Percentiles rank a stretch among this genome's conserved stretches.
Conservation (phyloP, 495 filamentous ascomycete genomes). For the Articulospora tetracladia region DNA sequence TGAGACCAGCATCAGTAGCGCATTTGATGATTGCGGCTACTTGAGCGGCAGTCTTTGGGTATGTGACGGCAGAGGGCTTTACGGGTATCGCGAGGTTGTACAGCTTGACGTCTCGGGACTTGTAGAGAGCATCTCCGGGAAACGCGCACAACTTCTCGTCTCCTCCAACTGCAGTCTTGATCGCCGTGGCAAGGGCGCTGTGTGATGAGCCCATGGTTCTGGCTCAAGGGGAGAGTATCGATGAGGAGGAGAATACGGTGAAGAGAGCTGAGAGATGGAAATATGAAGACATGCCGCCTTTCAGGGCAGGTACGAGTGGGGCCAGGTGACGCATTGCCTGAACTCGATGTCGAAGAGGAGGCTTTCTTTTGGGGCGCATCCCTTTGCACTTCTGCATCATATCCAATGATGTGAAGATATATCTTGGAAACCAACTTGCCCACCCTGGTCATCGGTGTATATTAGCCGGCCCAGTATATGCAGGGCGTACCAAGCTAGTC, state of each 20-base stretch:
- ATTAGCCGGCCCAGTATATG: neutral
- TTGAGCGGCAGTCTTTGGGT: conserved; percentile 53
- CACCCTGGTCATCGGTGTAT: neutral
- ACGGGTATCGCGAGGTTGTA: conserved; percentile 64
- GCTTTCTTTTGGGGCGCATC: neutral
- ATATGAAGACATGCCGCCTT: neutral
- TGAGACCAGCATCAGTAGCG: conserved; percentile 45
- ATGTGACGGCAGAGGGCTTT: conserved; percentile 56
- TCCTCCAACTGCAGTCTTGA: conserved; percentile 1
- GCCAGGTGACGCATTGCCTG: neutral
- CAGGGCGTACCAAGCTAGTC: neutral
- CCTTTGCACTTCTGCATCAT: neutral
- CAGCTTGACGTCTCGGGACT: conserved; percentile 24
- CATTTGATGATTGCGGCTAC: conserved; percentile 58
- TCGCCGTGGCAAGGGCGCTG: neutral
- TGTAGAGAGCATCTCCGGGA: conserved; percentile 4
- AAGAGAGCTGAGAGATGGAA: too few relatives aligned
- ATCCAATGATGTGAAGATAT: neutral
- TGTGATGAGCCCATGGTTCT: conserved; percentile 1
- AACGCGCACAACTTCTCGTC: conserved; percentile 5
- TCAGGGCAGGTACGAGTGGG: neutral
- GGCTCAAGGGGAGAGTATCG: too few relatives aligned
- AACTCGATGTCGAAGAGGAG: neutral
- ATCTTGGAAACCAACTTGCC: neutral
- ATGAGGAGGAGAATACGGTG: too few relatives aligned